Conservation (phyloP, 108 stramenopile genomes). For the Schizochytrium sp. region DNA sequence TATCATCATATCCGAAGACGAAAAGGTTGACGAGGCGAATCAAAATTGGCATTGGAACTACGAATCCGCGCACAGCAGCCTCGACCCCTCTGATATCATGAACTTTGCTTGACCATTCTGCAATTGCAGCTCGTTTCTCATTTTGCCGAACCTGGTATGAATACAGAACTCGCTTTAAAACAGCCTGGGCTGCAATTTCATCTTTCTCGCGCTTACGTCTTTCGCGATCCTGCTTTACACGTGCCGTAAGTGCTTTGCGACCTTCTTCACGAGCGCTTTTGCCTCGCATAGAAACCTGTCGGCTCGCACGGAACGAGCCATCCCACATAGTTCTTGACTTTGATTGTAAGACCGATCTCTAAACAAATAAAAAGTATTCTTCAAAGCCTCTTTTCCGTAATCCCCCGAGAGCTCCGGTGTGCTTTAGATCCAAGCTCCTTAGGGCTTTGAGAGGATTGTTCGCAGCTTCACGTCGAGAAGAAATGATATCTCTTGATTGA, state of each 20-base stretch:
- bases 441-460: no score
- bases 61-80: background rate
- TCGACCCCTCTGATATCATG: background rate
- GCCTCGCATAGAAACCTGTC: constrained; percentile 57
- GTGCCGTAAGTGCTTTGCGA: background rate
- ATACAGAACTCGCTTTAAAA: background rate
- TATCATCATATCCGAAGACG: background rate
- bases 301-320: constrained; percentile 13
- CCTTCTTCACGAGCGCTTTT: constrained; percentile 36
- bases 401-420: no score
- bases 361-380: no score
- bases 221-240: background rate
- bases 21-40: background rate
- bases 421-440: no score
- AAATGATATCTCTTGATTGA: no score
- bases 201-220: constrained; percentile 33
- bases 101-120: background rate
- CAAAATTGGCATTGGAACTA: background rate
- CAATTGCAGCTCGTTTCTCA: background rate
- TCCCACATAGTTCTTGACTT: constrained; percentile 12
- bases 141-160: background rate
- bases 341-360: no score
- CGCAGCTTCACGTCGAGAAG: no score
- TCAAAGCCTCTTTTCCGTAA: no score
- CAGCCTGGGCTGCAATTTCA: background rate